These are phyloP conservation scores for Citrus reticulata DNA, from an alignment of 345 rosid genomes.

Conservation along the genomic window DNA sequence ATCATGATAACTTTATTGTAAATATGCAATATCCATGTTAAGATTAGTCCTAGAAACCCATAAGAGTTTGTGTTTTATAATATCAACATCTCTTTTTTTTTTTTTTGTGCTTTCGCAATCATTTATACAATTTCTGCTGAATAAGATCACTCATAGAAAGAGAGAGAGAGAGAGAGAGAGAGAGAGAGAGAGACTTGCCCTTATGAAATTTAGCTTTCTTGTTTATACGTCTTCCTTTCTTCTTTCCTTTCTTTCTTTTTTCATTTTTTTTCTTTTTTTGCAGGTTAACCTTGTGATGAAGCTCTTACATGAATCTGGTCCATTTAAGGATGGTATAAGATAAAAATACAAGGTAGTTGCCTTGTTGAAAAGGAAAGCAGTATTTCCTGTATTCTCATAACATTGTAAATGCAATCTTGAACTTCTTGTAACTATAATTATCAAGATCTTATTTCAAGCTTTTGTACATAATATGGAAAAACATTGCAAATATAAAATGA, in stretches of 20 bases:
- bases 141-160: too few species aligned
- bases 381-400: background rate
- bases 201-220: background rate
- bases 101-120: too few species aligned
- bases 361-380: background rate
- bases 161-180: too few species aligned
- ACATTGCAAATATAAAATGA: background rate
- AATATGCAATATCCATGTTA: too few species aligned
- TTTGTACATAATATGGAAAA: background rate
- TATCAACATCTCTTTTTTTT: too few species aligned
- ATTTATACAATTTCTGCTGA: too few species aligned
- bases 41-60: too few species aligned
- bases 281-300: conserved; percentile 76
- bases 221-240: background rate
- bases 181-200: background rate
- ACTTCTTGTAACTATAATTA: background rate
- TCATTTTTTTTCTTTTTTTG: background rate
- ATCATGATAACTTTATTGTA: too few species aligned
- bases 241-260: background rate
- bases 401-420: background rate
- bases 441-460: background rate
- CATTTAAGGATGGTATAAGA: conserved; percentile 64
- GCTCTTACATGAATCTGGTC: conserved; percentile 66
- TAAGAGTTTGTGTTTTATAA: too few species aligned
- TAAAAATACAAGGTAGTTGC: conserved; percentile 18